These are phyloP conservation scores for Phytophthora citricola DNA, from an alignment of 352 stramenopile species.

Conservation along the genomic window DNA sequence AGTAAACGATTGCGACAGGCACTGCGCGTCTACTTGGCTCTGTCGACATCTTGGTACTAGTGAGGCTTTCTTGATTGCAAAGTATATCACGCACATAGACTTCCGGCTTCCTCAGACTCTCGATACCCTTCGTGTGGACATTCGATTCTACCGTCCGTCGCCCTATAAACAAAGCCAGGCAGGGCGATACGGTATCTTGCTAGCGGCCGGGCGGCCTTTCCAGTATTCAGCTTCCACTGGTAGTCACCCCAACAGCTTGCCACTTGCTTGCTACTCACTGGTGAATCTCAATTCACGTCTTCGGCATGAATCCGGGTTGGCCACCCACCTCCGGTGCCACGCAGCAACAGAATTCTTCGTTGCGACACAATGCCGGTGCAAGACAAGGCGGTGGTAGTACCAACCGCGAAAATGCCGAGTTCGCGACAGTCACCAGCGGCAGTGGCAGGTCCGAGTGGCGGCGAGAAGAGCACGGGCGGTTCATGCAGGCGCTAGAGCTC, in stretches of 20 bases:
- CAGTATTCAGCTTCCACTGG: conserved; percentile 20
- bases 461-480: conserved; percentile 75
- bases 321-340: conserved; percentile 24
- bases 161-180: conserved; percentile 20
- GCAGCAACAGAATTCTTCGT: conserved; percentile 24
- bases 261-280: conserved; percentile 3
- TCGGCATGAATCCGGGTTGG: conserved; percentile 16
- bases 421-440: conserved; percentile 9
- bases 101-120: conserved; percentile 1
- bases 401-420: conserved; percentile 4
- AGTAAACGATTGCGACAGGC: conserved; percentile 14
- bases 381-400: background rate
- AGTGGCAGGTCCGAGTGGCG: conserved; percentile 44
- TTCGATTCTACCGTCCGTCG: conserved; percentile 8
- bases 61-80: conserved; percentile 22
- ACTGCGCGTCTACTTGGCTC: conserved; percentile 9
- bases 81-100: background rate
- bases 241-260: conserved; percentile 19
- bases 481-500: conserved; percentile 83
- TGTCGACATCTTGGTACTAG: conserved; percentile 5
- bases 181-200: conserved; percentile 32
- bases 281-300: background rate
- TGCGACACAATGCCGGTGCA: conserved; percentile 6
- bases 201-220: conserved; percentile 20
- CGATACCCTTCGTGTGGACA: background rate